Evolutionary conservation across 1,139 yeast species (phyloP).

Genomic region (Suhomyces coccinellae): DNA sequence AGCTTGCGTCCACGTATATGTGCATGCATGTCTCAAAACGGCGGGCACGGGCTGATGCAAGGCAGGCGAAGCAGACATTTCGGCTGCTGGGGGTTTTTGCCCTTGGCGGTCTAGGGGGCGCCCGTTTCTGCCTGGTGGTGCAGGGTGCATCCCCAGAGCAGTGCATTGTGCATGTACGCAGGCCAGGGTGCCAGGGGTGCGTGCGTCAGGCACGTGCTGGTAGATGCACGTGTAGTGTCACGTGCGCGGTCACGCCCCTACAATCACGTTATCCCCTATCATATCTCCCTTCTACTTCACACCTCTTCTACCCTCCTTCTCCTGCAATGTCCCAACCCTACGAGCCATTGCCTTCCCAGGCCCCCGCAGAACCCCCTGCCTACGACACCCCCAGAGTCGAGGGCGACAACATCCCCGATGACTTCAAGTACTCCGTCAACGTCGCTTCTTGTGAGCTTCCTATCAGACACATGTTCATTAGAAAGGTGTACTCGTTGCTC

Average conservation of each 20-base stretch:
- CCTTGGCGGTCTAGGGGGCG: too few relatives aligned
- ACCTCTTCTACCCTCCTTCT: neutral
- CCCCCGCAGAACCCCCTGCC: constrained; percentile 11
- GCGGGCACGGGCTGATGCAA: too few relatives aligned
- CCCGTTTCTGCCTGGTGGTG: too few relatives aligned
- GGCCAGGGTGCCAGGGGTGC: too few relatives aligned
- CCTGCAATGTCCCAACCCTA: constrained; percentile 7
- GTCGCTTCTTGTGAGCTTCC: constrained; percentile 79
- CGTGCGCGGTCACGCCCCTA: neutral
- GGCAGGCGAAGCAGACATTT: too few relatives aligned
- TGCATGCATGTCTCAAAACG: too few relatives aligned
- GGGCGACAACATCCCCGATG: constrained; percentile 62
- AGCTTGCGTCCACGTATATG: too few relatives aligned
- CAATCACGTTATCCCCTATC: neutral
- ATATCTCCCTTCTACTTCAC: neutral
- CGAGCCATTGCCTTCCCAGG: constrained; percentile 6
- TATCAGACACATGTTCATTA: constrained; percentile 71
- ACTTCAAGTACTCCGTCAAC: constrained; percentile 78
- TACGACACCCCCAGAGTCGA: constrained; percentile 28
- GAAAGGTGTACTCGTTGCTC: constrained; percentile 77
- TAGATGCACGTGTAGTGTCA: neutral
- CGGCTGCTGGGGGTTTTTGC: too few relatives aligned
- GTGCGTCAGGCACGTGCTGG: too few relatives aligned
- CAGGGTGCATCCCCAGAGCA: too few relatives aligned
- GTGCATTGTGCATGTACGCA: too few relatives aligned